Base-by-base conservation (phyloP, 2,329 filamentous ascomycete genomes). In the Nigrograna mackinnonii region DNA sequence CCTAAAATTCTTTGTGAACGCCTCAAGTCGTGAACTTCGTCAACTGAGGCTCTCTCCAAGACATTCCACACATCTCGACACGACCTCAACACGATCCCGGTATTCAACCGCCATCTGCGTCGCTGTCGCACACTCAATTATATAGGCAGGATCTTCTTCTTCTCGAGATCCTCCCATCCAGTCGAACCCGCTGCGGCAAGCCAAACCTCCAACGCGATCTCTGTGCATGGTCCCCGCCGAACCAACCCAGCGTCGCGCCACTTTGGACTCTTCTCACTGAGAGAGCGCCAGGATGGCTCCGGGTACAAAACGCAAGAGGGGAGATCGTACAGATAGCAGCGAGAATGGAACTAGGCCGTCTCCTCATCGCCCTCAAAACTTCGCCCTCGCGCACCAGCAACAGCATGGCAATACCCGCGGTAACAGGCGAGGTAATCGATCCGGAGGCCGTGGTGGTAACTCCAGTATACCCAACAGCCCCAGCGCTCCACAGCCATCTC, bases 301-400 rank as follows among this genome's bases (percentile, higher is more conserved):
- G 51, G 66, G 66, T 50, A 69, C 71, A 40, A 85, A 84, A 72
- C 74, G 81, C 49, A 84, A 84, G 72, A 72, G 76, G 44, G 64
- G 68, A 22, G 75, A 78, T 35, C 67, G 72, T 47, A 68, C 62
- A 37, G 73, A 77, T 32, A 58, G 62, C 39, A 64, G 62, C 50
- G 68, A 74, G 42, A 58, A 55, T 36, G 52, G 62, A 14, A 57
- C 48, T 44, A 62, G 76, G 42, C 73, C 74, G 28, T 79, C 77
- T 43, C 76, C 77, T 14, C 74, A 79, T 57, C 71, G 74, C 35
- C 77, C 77, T 13, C 71, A 76, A 51, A 71, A 70, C 45, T 56
- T 77, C 41, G 59, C 74, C 52, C 72, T 83, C 53, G 79, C 78
- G 47, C 78, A 80, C 58, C 73, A 76, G 50, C 72, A 72, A 43